A percentile compares a stretch with the other conserved stretches of the same genome.
These are phyloP conservation scores for Taphrina populina DNA, from an alignment of 1,139 yeast species.

Conservation along the genomic window DNA sequence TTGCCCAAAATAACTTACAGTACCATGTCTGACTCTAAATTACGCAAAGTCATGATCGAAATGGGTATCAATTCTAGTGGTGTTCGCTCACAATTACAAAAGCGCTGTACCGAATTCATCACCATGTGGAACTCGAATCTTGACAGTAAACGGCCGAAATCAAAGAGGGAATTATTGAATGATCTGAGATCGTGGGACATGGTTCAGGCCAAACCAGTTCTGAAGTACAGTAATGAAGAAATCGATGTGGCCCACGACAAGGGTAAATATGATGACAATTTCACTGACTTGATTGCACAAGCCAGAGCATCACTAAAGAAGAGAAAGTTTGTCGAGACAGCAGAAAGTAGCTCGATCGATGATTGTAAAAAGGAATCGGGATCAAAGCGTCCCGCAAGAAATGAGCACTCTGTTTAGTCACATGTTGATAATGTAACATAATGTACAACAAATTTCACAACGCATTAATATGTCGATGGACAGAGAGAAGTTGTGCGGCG, in stretches of 20 bases:
- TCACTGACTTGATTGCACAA: conserved; percentile 52
- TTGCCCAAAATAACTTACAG: conserved; percentile 64
- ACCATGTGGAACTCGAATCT: conserved; percentile 78
- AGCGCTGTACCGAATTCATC: conserved; percentile 74
- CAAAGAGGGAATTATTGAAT: conserved; percentile 56
- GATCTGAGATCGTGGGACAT: conserved; percentile 69
- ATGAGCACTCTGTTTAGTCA: too few relatives aligned
- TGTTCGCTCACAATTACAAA: conserved; percentile 60
- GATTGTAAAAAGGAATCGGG: too few relatives aligned
- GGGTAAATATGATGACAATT: conserved; percentile 53
- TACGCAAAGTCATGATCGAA: conserved; percentile 60
- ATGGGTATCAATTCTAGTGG: conserved; percentile 64
- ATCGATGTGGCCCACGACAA: conserved; percentile 56
- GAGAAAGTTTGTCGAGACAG: conserved; percentile 3
- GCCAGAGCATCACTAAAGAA: conserved; percentile 47
- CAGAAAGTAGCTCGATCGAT: too few relatives aligned
- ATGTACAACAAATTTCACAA: too few relatives aligned
- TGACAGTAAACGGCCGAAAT: conserved; percentile 69
- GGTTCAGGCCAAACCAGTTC: conserved; percentile 15
- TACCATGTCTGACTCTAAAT: conserved; percentile 58
- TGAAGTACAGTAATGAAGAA: conserved; percentile 37
- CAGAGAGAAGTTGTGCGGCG: too few relatives aligned
- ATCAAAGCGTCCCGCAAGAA: too few relatives aligned
- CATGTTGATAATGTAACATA: too few relatives aligned
- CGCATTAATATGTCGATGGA: too few relatives aligned